Evolutionary conservation across 208 protist species (phyloP).

Genomic region (Leishmania braziliensis): DNA sequence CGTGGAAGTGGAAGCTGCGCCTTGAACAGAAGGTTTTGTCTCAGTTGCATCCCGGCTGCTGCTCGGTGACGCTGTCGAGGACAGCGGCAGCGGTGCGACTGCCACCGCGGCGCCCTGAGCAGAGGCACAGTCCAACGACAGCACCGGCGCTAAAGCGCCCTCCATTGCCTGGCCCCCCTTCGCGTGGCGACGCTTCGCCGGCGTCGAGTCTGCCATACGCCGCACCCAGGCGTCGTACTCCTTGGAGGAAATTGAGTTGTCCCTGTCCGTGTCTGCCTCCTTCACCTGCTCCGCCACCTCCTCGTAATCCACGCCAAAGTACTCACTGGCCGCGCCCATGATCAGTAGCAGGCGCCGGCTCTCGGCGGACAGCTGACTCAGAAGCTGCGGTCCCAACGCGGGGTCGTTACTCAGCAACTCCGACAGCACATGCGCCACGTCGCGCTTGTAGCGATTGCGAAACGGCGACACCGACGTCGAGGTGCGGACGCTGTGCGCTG

Average conservation of each 20-base stretch:
- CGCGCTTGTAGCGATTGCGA: slow-evolving; percentile 52
- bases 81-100: neutral
- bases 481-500: slow-evolving; percentile 9
- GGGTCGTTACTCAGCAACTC: slow-evolving; percentile 62
- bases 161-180: neutral
- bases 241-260: slow-evolving; percentile 71
- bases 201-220: slow-evolving; percentile 23
- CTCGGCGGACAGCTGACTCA: slow-evolving; percentile 66
- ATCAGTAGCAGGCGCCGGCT: slow-evolving; percentile 76
- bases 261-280: slow-evolving; percentile 67
- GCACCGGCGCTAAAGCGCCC: neutral
- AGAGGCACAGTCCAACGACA: neutral
- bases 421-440: slow-evolving; percentile 51
- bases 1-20: neutral
- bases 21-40: neutral
- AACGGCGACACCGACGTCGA: slow-evolving; percentile 32
- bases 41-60: neutral
- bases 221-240: slow-evolving; percentile 79
- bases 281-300: slow-evolving; percentile 78
- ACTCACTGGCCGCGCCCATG: slow-evolving; percentile 83
- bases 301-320: slow-evolving; percentile 67
- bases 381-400: slow-evolving; percentile 39
- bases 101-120: slow-evolving; percentile 10
- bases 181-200: slow-evolving; percentile 31
- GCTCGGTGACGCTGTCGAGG: neutral